phyloP scores from a whole-genome alignment of 2,329 filamentous ascomycete genomes.

The Endoconidiophora laricicola region DNA sequence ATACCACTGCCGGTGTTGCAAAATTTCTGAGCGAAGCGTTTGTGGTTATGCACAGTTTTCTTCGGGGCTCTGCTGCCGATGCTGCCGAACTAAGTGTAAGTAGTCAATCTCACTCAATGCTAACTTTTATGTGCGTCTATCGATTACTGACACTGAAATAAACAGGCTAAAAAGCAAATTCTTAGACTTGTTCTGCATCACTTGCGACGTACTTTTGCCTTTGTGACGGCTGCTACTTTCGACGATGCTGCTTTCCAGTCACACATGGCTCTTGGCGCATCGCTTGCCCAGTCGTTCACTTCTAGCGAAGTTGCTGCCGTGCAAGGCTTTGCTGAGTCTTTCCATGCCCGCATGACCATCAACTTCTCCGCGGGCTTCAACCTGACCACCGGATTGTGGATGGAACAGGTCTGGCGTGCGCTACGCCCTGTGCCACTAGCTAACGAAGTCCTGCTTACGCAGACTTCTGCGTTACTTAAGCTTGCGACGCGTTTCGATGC shows the following conservation, averaged over 20 bases:
- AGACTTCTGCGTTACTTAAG: constrained; percentile 33
- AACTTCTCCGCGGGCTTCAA: constrained; percentile 56
- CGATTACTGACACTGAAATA: background rate
- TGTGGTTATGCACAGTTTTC: constrained; percentile 25
- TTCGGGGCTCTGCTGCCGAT: constrained; percentile 17
- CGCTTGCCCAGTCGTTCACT: constrained; percentile 2
- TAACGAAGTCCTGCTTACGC: constrained; percentile 27
- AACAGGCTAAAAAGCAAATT: constrained; percentile 15
- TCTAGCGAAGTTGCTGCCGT: constrained; percentile 1
- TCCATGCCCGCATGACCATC: constrained; percentile 29
- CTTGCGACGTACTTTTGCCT: constrained; percentile 35
- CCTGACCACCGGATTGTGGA: constrained; percentile 57
- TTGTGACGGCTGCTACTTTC: constrained; percentile 31
- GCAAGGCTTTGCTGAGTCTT: constrained; percentile 22
- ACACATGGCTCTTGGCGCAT: constrained; percentile 34
- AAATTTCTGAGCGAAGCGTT: constrained; percentile 29
- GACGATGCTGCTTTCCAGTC: constrained; percentile 50
- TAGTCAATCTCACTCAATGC: background rate
- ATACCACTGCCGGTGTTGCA: constrained; percentile 39
- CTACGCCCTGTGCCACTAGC: constrained; percentile 48
- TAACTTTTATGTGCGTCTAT: background rate
- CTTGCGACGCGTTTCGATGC: constrained; percentile 44
- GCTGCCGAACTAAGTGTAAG: background rate
- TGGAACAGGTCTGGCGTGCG: constrained; percentile 61
- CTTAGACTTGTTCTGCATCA: constrained; percentile 30